Conservation (phyloP, 768 basidiomycete species). For the Leccinum barrowsii region DNA sequence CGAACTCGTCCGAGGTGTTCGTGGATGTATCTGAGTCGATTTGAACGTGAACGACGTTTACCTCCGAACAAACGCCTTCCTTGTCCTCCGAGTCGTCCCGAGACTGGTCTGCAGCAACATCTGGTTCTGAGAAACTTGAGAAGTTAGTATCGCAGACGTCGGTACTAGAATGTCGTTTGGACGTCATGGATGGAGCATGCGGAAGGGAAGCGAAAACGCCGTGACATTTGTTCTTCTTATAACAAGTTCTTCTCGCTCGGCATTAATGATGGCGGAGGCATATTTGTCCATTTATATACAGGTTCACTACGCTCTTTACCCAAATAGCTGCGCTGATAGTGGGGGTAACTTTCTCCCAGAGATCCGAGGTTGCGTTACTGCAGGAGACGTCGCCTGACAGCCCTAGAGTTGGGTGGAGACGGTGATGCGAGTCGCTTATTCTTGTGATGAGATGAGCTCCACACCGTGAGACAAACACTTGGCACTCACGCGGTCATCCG, state of each 20-base stretch:
- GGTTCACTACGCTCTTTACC: neutral
- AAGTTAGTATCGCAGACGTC: constrained; percentile 2
- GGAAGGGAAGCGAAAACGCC: neutral
- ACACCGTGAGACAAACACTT: neutral
- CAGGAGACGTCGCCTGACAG: constrained; percentile 12
- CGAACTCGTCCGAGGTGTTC: constrained; percentile 65
- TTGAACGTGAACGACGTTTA: neutral
- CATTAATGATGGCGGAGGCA: neutral
- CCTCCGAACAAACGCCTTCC: constrained; percentile 5
- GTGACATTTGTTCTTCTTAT: constrained; percentile 6
- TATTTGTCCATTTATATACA: constrained; percentile 7
- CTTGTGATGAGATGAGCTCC: constrained; percentile 7
- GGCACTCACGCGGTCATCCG: constrained; percentile 10
- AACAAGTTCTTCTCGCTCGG: neutral
- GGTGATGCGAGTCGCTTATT: constrained; percentile 16
- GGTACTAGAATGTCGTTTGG: constrained; percentile 8
- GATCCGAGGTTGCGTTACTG: constrained; percentile 1
- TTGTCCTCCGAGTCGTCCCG: constrained; percentile 9
- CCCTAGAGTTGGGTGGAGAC: neutral
- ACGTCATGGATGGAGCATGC: constrained; percentile 14
- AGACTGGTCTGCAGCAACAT: constrained; percentile 1
- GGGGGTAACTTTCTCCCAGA: neutral
- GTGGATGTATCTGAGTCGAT: constrained; percentile 42
- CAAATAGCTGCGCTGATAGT: neutral
- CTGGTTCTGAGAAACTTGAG: constrained; percentile 9